Evolutionary conservation across 2,329 filamentous ascomycete species (phyloP).

Genomic region (Cryphonectria japonica): DNA sequence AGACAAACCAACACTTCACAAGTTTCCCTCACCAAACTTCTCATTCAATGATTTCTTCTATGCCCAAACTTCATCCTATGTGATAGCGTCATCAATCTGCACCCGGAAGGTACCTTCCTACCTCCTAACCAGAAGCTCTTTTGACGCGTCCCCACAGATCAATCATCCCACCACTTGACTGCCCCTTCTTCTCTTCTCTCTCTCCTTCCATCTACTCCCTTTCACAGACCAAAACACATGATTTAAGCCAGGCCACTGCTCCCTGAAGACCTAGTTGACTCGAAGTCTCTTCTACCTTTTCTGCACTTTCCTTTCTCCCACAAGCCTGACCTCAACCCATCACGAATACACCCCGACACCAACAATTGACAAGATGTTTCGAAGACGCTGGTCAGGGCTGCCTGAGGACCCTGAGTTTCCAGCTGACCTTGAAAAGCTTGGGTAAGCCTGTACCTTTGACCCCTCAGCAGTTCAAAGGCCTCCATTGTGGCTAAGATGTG

Average conservation of each 20-base stretch:
- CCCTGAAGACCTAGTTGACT: background rate
- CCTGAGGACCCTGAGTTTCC: conserved; percentile 72
- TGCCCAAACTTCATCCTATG: background rate
- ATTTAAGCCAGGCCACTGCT: background rate
- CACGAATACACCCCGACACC: background rate
- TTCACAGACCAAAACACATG: background rate
- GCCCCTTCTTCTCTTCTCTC: background rate
- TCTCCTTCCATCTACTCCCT: too few relatives aligned
- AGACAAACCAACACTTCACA: background rate
- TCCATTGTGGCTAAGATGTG: background rate
- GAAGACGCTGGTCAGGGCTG: conserved; percentile 68
- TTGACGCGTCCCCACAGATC: background rate
- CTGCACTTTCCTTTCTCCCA: background rate
- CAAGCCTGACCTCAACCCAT: background rate
- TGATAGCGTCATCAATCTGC: background rate
- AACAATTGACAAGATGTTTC: conserved; percentile 66
- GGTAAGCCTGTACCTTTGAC: conserved; percentile 55
- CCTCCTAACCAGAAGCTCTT: background rate
- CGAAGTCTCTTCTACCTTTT: background rate
- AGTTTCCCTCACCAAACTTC: background rate
- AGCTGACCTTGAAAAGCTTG: conserved; percentile 68
- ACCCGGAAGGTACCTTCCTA: background rate
- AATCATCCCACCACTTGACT: background rate
- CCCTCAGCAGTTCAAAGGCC: background rate
- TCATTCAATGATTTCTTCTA: background rate